phyloP scores from a whole-genome alignment of 192 early-diverging fungal species.

The Glomus cerebriforme region DNA sequence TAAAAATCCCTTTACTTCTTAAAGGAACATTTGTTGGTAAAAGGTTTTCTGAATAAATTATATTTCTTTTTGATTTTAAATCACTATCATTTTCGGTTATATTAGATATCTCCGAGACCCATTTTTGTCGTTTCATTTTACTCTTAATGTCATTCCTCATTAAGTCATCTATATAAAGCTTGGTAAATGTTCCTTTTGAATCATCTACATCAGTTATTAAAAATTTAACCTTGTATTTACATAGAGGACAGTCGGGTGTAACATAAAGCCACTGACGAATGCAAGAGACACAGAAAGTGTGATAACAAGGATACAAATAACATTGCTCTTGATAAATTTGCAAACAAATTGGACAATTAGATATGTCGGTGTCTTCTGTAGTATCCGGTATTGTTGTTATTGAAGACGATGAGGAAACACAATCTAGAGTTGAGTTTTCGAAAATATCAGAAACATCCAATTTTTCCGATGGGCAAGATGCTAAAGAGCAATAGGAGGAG shows the following conservation, averaged over 20 bases:
- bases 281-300: conserved; percentile 6
- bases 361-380: neutral
- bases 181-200: neutral
- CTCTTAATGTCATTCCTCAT: neutral
- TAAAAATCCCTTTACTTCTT: neutral
- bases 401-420: neutral
- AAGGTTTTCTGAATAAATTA: neutral
- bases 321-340: neutral
- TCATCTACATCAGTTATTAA: neutral
- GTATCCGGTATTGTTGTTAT: neutral
- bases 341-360: neutral
- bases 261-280: neutral
- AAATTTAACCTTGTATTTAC: conserved; percentile 1
- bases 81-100: neutral
- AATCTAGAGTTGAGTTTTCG: neutral
- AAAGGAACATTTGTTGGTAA: neutral
- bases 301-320: conserved; percentile 9
- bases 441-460: neutral
- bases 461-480: neutral
- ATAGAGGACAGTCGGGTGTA: neutral
- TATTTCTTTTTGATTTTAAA: neutral
- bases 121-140: conserved; percentile 2
- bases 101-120: conserved; percentile 1
- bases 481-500: neutral
- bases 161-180: neutral